These are phyloP conservation scores for Boletus huronensis DNA, from an alignment of 768 basidiomycete genomes.

Conservation along the genomic window DNA sequence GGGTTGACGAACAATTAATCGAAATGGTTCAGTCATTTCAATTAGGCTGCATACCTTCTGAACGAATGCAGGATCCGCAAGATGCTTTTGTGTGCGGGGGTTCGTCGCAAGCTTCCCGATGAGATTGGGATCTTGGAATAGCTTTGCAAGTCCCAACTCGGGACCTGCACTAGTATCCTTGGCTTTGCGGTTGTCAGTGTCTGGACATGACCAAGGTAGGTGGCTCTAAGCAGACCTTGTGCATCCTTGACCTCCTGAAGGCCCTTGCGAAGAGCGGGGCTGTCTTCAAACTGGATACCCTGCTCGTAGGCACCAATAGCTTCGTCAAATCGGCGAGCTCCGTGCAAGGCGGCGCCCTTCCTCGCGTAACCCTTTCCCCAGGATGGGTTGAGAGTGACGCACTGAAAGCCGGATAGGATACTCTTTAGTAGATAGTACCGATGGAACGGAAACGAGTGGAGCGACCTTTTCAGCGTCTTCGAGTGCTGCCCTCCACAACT, in stretches of 20 bases:
- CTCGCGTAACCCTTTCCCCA: slow-evolving; percentile 92
- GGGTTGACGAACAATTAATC: neutral
- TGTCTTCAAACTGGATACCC: slow-evolving; percentile 81
- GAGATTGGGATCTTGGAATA: slow-evolving; percentile 84
- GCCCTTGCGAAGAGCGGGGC: slow-evolving; percentile 79
- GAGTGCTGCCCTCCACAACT: slow-evolving; percentile 69
- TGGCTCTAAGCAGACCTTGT: slow-evolving; percentile 48
- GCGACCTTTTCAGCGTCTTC: slow-evolving; percentile 86
- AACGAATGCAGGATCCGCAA: slow-evolving; percentile 80
- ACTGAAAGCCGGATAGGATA: slow-evolving; percentile 41
- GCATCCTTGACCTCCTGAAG: slow-evolving; percentile 86
- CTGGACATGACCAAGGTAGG: neutral
- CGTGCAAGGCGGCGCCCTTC: slow-evolving; percentile 92
- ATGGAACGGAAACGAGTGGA: neutral
- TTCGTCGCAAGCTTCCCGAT: slow-evolving; percentile 81
- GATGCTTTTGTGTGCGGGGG: slow-evolving; percentile 79
- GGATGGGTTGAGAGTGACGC: slow-evolving; percentile 69
- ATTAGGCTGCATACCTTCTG: slow-evolving; percentile 45
- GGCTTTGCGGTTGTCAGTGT: slow-evolving; percentile 23
- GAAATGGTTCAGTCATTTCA: neutral
- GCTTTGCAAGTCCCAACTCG: slow-evolving; percentile 63
- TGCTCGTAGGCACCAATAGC: slow-evolving; percentile 81
- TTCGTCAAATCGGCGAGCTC: slow-evolving; percentile 71
- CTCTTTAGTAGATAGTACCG: slow-evolving; percentile 2
- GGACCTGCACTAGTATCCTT: slow-evolving; percentile 37